Evolutionary conservation across 2,329 filamentous ascomycete species (phyloP).

Genomic region (Diaporthe longicolla): DNA sequence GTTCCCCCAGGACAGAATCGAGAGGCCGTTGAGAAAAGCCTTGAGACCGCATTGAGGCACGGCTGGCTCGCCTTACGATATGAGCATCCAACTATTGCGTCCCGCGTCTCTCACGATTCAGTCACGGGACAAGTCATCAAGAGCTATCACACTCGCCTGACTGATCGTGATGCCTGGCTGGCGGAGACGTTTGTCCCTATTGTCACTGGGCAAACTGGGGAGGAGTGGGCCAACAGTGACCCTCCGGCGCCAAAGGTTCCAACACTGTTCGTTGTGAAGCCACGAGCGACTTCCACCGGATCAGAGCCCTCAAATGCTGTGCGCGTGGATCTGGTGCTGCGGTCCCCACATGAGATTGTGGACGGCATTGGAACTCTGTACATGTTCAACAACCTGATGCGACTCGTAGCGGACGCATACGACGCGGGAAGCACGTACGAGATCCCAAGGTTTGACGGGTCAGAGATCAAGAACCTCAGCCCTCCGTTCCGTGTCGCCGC

Average conservation of each 20-base stretch:
- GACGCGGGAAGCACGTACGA: neutral
- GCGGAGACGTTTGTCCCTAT: neutral
- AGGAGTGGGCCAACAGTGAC: slow-evolving; percentile 18
- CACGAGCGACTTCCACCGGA: neutral
- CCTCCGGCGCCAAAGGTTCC: neutral
- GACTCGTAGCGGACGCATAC: neutral
- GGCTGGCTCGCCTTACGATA: slow-evolving; percentile 11
- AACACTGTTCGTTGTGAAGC: neutral
- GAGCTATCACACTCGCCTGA: neutral
- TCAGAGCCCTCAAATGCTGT: too few species aligned
- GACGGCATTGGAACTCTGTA: neutral
- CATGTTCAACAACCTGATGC: slow-evolving; percentile 1
- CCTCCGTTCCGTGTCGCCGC: slow-evolving; percentile 8
- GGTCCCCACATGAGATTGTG: neutral
- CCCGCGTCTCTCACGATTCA: neutral
- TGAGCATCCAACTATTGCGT: neutral
- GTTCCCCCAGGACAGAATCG: neutral
- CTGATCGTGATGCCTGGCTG: neutral
- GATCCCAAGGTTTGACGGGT: neutral
- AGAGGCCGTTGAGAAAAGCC: neutral
- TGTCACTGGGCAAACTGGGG: neutral
- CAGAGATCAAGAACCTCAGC: neutral
- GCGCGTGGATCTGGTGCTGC: neutral
- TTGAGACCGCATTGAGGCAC: neutral
- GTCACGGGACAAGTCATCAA: neutral